These are phyloP conservation scores for Metschnikowia gelsemii DNA, from an alignment of 805 yeast species.

Conservation along the genomic window DNA sequence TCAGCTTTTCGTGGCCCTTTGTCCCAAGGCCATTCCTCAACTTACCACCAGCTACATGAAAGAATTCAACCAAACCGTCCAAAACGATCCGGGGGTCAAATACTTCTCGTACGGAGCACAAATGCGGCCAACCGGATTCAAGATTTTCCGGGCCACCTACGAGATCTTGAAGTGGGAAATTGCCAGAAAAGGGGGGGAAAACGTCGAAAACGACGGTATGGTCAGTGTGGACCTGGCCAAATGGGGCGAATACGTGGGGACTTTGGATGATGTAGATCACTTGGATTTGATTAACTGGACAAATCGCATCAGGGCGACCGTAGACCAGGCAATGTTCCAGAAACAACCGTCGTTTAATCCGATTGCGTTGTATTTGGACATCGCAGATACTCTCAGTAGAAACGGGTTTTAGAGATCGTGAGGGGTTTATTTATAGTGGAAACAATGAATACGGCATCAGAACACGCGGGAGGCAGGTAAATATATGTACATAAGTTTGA, in stretches of 20 bases:
- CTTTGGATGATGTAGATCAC: constrained; percentile 77
- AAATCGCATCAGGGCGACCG: constrained; percentile 44
- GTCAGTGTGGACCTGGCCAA: constrained; percentile 73
- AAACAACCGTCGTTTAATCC: constrained; percentile 55
- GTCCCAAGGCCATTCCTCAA: constrained; percentile 52
- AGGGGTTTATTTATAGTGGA: no score
- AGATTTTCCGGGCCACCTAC: constrained; percentile 65
- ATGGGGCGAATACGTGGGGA: constrained; percentile 86
- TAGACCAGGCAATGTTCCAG: constrained; percentile 31
- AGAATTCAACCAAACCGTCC: constrained; percentile 52
- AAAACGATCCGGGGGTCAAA: constrained; percentile 58
- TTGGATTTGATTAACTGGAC: constrained; percentile 85
- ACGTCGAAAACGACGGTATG: constrained; percentile 78
- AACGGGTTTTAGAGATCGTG: constrained; percentile 47
- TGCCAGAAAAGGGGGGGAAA: constrained; percentile 23
- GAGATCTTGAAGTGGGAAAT: constrained; percentile 44
- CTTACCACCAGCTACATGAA: constrained; percentile 56
- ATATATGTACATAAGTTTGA: no score
- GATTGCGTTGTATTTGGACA: constrained; percentile 63
- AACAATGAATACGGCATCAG: no score
- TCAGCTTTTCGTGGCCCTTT: constrained; percentile 19
- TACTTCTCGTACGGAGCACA: constrained; percentile 85
- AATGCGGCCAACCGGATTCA: constrained; percentile 61
- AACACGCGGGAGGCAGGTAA: no score
- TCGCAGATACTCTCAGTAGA: constrained; percentile 60